Conservation (phyloP, 257 asterid genomes). For the Dorcoceras hygrometricum region DNA sequence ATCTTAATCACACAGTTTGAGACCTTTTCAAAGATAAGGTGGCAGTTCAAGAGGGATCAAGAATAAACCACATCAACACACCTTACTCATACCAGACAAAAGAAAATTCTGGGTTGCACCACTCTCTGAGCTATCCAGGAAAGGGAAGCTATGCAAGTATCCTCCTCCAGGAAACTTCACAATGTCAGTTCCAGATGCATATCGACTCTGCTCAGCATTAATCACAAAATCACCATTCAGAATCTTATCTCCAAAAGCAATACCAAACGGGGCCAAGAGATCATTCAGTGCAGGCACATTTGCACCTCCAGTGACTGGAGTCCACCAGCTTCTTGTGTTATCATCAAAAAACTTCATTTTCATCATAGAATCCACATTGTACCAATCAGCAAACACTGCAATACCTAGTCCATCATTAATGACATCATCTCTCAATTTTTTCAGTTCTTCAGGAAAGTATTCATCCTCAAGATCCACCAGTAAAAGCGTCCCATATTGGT, state of each 20-base stretch:
- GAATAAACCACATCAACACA: conserved; percentile 33
- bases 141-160: conserved; percentile 91
- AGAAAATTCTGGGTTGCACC: conserved; percentile 89
- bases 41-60: conserved; percentile 3
- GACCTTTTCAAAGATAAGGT: conserved; percentile 12
- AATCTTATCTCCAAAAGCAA: conserved; percentile 96
- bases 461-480: conserved; percentile 98
- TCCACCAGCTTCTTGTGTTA: conserved; percentile 99
- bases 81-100: conserved; percentile 84
- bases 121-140: conserved; percentile 95
- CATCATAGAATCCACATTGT: conserved; percentile 93
- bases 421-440: conserved; percentile 78
- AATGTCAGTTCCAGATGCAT: conserved; percentile 94
- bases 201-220: conserved; percentile 88
- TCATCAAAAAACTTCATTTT: conserved; percentile 98
- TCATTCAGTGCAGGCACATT: conserved; percentile 93
- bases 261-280: conserved; percentile 89
- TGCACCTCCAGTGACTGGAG: conserved; percentile 97
- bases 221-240: conserved; percentile 90
- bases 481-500: conserved; percentile 85
- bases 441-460: conserved; percentile 76
- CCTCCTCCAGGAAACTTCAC: conserved; percentile 92
- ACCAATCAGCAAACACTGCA: conserved; percentile 98
- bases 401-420: conserved; percentile 68
- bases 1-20: conserved; percentile 11